A percentile compares a stretch with the other conserved stretches of the same genome.
Conservation (phyloP, 2,329 filamentous ascomycete species). For the Xylaria sp. region DNA sequence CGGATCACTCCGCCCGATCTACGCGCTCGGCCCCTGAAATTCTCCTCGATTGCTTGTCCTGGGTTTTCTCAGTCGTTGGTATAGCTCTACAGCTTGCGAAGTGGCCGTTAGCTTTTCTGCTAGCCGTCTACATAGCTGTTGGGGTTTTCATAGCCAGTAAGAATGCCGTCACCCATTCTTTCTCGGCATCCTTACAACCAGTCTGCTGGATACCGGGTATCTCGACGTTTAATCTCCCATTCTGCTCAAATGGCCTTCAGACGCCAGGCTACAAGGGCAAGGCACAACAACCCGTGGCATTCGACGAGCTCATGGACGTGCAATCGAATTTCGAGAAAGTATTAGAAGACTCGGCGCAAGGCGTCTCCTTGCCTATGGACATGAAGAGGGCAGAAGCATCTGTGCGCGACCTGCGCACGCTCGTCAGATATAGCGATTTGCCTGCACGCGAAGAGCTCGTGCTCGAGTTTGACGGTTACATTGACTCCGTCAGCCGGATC, state of each 20-base stretch:
- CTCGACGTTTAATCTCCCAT: slow-evolving; percentile 70
- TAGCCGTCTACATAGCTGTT: slow-evolving; percentile 71
- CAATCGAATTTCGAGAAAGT: slow-evolving; percentile 83
- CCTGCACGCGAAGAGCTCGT: slow-evolving; percentile 76
- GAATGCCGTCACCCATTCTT: slow-evolving; percentile 70
- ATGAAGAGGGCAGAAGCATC: slow-evolving; percentile 82
- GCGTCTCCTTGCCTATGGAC: slow-evolving; percentile 76
- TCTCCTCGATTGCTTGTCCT: slow-evolving; percentile 57
- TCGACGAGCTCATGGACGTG: slow-evolving; percentile 78
- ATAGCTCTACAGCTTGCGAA: slow-evolving; percentile 72
- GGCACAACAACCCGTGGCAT: slow-evolving; percentile 63
- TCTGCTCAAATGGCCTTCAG: slow-evolving; percentile 60
- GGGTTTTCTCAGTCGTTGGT: slow-evolving; percentile 65
- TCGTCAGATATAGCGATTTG: slow-evolving; percentile 77
- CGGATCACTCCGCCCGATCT: slow-evolving; percentile 49
- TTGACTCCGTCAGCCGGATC: slow-evolving; percentile 73
- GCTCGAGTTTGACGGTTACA: slow-evolving; percentile 79
- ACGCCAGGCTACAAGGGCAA: slow-evolving; percentile 28
- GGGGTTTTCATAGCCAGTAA: slow-evolving; percentile 68
- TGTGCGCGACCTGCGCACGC: slow-evolving; percentile 77
- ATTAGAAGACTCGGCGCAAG: slow-evolving; percentile 72
- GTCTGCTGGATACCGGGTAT: slow-evolving; percentile 76
- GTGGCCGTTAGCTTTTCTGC: slow-evolving; percentile 69
- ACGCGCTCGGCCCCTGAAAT: slow-evolving; percentile 53
- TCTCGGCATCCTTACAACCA: slow-evolving; percentile 72